Evolutionary conservation across 768 basidiomycete genomes (phyloP).

Genomic region (Lactifluus pinguis): DNA sequence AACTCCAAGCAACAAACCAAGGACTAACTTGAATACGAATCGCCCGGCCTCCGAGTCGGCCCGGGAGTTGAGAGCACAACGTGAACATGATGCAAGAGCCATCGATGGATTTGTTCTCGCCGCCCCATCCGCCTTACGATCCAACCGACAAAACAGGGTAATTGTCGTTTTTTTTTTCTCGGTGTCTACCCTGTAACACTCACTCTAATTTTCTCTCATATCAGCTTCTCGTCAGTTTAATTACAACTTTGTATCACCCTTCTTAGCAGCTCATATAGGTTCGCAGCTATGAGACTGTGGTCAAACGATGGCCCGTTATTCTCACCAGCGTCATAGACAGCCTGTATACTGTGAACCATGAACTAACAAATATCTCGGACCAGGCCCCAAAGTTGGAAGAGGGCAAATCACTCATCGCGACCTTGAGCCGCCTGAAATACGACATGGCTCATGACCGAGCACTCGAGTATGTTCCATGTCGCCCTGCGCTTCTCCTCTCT

Average conservation of each 20-base stretch:
- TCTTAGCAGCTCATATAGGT: background rate
- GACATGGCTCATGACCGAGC: conserved; percentile 73
- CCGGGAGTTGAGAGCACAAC: too few species aligned
- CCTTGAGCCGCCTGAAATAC: conserved; percentile 73
- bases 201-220: conserved; percentile 4
- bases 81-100: background rate
- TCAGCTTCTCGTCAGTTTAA: conserved; percentile 58
- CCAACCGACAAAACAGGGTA: conserved; percentile 61
- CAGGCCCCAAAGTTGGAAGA: conserved; percentile 49
- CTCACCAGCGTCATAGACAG: conserved; percentile 73
- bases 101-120: conserved; percentile 29
- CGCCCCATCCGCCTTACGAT: conserved; percentile 67
- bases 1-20: too few species aligned
- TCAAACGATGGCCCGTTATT: conserved; percentile 77
- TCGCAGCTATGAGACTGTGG: conserved; percentile 65
- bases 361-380: conserved; percentile 33
- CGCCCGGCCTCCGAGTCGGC: too few species aligned
- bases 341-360: conserved; percentile 60
- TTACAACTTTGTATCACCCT: conserved; percentile 4
- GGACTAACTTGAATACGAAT: too few species aligned
- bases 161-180: conserved; percentile 16
- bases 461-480: conserved; percentile 45
- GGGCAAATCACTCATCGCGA: conserved; percentile 68
- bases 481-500: background rate
- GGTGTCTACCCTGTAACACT: background rate